Base-by-base conservation (phyloP, 2,329 filamentous ascomycete genomes). In the Sclerotinia glacialis region DNA sequence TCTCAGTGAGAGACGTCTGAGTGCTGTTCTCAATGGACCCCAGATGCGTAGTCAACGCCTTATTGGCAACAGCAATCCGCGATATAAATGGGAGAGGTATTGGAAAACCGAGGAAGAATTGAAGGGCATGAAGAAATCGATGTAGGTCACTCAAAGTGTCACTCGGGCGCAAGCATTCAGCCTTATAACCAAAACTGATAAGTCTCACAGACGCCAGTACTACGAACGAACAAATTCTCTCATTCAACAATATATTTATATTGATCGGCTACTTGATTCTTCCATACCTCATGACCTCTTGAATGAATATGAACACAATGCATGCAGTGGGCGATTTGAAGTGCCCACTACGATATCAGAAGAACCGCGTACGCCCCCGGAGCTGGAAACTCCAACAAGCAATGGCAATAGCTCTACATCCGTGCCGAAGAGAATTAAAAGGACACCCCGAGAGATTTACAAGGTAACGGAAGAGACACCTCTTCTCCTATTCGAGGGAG, bases 211-310 rank as follows among this genome's bases (percentile, higher is more conserved):
- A 68, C 90, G 93, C 56, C 76, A 89, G 74, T 97, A 97, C 79
- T 96, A 98, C 75, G 89, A 96, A 80, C 87, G 91, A 53, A 94
- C 89, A 75, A 98, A 98, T 79, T 88, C 89, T 72, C 82, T 97
- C 53, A 87, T 98, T 67, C 91, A 95, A 77, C 90, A 96, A 76
- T 98, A 97, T 77, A 83, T 96, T 70, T 97, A 96, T 77, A 97
- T 97, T 73, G 94, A 97, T 78, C 86, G 89, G 63, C 82, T 98
- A 66, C 84, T 98, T 69, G 93, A 97, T 78, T 97, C 92, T 11
- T 93, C 92, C 40, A 85, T 97, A n/a, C 93, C 93, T 2, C 93
- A 96, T 75, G 89, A 94, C 73, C 82, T 98, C 54, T 87, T 98
- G 67, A 93, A 96, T 75, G 93, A 97, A 78, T 97, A 97, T 78